These are phyloP conservation scores for Neonectria faginata DNA, from an alignment of 2,329 filamentous ascomycete genomes.

Conservation along the genomic window DNA sequence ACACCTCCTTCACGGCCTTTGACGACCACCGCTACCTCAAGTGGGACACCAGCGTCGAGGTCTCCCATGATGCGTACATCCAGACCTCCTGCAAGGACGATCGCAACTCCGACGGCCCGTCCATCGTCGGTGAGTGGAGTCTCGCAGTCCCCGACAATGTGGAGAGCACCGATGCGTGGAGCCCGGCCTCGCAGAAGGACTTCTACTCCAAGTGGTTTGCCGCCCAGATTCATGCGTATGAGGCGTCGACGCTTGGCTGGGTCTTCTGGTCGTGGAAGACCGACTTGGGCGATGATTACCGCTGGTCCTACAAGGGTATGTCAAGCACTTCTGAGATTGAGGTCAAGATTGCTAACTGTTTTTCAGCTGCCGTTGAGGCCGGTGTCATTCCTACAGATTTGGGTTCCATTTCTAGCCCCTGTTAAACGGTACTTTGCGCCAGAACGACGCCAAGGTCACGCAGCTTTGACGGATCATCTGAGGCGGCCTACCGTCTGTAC, in stretches of 20 bases:
- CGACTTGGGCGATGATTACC: conserved; percentile 41
- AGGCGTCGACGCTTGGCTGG: conserved; percentile 40
- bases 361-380: conserved; percentile 35
- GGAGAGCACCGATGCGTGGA: conserved; percentile 54
- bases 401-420: conserved; percentile 32
- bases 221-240: conserved; percentile 41
- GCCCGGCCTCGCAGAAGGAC: conserved; percentile 34
- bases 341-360: conserved; percentile 9
- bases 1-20: conserved; percentile 60
- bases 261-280: conserved; percentile 45
- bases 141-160: conserved; percentile 62
- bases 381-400: conserved; percentile 42
- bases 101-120: conserved; percentile 54
- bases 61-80: conserved; percentile 59
- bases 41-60: conserved; percentile 53
- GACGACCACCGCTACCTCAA: conserved; percentile 72
- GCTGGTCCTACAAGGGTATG: conserved; percentile 44
- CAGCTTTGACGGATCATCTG: background rate
- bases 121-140: conserved; percentile 70
- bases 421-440: conserved; percentile 17
- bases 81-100: conserved; percentile 61
- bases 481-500: background rate
- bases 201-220: conserved; percentile 45
- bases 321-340: background rate
- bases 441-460: background rate